Evolutionary conservation across 78 protist genomes (phyloP), one percentile per base, ranked within the genome.

Genomic region (Neovahlkampfia damariscottae): DNA sequence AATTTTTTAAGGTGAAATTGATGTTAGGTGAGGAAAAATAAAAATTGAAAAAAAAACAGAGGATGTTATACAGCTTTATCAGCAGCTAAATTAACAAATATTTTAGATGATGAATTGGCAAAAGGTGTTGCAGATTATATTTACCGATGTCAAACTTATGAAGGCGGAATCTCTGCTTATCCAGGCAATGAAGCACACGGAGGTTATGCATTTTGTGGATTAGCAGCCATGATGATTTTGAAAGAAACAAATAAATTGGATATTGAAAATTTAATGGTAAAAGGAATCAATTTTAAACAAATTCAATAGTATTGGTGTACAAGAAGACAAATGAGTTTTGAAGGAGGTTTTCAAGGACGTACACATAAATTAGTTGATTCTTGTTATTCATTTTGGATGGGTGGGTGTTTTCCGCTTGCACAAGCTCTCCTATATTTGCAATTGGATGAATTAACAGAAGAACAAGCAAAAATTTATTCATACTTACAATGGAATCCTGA

Each of bases 171-270:
- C 38, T 93, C 90, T 38, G 96, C 91, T 19, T 40, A 39, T 30
- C 95, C 95, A 4, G 89, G 88, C 10, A 41, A 70, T 10, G 99
- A 98, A 82, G 97, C 99, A 2, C 99, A 98, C 80, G 99, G 99
- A 32, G 99, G 99, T 8, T 98, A 98, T 72, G 80, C 98, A 0
- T 96, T 79, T 79, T 98, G 99, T 66, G 97, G 88, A 0, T n/a
- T 91, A 7, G 94, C 98, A 0, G 94, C 95, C 2, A 9, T 95
- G 40, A 6, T 70, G 38, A 38, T 94, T 32, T 19, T 38, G 66
- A 73, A 81, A 8, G 31, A 69, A n/a, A 8, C 31, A 0, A 58
- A 82, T 30, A 30, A 30, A n/a, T 8, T 93, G 0, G 89, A 92
- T 41, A 5, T 70, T 27, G 31, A 76, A 0, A 40, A 79, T 10